These are phyloP conservation scores for Chaetomiaceae sp. DNA, from an alignment of 2,329 filamentous ascomycete genomes.

Conservation along the genomic window DNA sequence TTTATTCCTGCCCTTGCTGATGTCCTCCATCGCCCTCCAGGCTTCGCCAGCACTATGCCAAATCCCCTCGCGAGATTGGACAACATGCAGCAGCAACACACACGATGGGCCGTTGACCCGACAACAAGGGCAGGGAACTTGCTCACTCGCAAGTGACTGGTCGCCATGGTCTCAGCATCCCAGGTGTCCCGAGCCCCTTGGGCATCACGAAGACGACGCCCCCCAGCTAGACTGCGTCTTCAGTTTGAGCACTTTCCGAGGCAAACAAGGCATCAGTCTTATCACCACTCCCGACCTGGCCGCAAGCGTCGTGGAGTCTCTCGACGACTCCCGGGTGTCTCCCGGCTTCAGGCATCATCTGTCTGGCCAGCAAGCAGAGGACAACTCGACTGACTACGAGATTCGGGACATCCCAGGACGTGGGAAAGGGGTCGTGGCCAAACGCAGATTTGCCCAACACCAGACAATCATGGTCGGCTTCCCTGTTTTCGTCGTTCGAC, in stretches of 20 bases:
- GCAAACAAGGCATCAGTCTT: slow-evolving; percentile 25
- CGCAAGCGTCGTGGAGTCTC: slow-evolving; percentile 16
- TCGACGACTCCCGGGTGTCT: slow-evolving; percentile 25
- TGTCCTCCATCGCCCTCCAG: neutral
- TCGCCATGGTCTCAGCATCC: slow-evolving; percentile 23
- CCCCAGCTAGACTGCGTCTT: slow-evolving; percentile 26
- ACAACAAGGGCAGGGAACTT: neutral
- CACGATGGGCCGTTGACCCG: neutral
- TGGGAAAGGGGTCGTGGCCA: slow-evolving; percentile 26
- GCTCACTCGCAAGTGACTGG: slow-evolving; percentile 11
- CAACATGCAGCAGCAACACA: neutral
- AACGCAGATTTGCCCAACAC: slow-evolving; percentile 17
- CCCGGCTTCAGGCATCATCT: slow-evolving; percentile 12
- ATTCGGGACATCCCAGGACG: slow-evolving; percentile 22
- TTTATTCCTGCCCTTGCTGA: neutral
- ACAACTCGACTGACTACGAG: slow-evolving; percentile 12
- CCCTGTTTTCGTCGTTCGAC: slow-evolving; percentile 24
- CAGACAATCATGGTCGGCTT: slow-evolving; percentile 24
- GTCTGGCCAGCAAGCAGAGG: neutral
- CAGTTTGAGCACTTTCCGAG: slow-evolving; percentile 23
- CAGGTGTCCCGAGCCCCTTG: slow-evolving; percentile 15
- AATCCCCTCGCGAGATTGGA: neutral
- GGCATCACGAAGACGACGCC: slow-evolving; percentile 1
- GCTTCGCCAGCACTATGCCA: neutral
- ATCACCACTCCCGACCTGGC: slow-evolving; percentile 27